These are phyloP conservation scores for Teunomyces aglyptinius DNA, from an alignment of 805 yeast species.

Conservation along the genomic window DNA sequence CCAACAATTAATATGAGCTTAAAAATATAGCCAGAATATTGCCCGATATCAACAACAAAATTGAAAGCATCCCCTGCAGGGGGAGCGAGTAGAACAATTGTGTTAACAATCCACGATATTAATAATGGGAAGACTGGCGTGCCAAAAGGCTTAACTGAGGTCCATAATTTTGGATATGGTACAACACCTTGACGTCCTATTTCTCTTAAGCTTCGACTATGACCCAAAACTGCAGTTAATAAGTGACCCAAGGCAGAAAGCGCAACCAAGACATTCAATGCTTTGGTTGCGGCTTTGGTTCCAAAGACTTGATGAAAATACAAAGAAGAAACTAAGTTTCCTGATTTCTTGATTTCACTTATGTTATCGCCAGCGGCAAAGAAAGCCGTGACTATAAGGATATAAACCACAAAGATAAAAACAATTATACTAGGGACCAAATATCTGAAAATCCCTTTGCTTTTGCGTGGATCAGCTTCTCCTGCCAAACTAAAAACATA, in stretches of 20 bases:
- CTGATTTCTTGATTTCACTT: slow-evolving; percentile 25
- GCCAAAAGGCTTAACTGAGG: slow-evolving; percentile 30
- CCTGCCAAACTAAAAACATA: slow-evolving; percentile 40
- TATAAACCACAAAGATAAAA: slow-evolving; percentile 29
- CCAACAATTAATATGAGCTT: slow-evolving; percentile 26
- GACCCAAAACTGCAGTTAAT: slow-evolving; percentile 26
- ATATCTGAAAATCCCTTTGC: slow-evolving; percentile 22
- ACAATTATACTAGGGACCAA: slow-evolving; percentile 31
- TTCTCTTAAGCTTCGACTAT: slow-evolving; percentile 30
- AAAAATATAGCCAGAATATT: slow-evolving; percentile 29
- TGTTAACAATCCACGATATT: slow-evolving; percentile 23
- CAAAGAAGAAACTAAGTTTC: slow-evolving; percentile 27
- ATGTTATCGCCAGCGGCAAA: slow-evolving; percentile 25
- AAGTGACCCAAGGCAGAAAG: slow-evolving; percentile 33
- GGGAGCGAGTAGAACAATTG: slow-evolving; percentile 30
- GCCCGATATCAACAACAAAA: slow-evolving; percentile 30
- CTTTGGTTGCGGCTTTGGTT: slow-evolving; percentile 21
- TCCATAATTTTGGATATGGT: slow-evolving; percentile 28
- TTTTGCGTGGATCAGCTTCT: slow-evolving; percentile 25
- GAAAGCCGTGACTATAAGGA: slow-evolving; percentile 31
- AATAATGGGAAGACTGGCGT: slow-evolving; percentile 28
- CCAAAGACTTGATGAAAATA: slow-evolving; percentile 33
- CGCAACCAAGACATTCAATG: slow-evolving; percentile 26
- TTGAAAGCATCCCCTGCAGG: slow-evolving; percentile 37
- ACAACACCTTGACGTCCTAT: slow-evolving; percentile 35